These are phyloP conservation scores for Aspergillus neoniger DNA, from an alignment of 2,329 filamentous ascomycete genomes.

Conservation along the genomic window DNA sequence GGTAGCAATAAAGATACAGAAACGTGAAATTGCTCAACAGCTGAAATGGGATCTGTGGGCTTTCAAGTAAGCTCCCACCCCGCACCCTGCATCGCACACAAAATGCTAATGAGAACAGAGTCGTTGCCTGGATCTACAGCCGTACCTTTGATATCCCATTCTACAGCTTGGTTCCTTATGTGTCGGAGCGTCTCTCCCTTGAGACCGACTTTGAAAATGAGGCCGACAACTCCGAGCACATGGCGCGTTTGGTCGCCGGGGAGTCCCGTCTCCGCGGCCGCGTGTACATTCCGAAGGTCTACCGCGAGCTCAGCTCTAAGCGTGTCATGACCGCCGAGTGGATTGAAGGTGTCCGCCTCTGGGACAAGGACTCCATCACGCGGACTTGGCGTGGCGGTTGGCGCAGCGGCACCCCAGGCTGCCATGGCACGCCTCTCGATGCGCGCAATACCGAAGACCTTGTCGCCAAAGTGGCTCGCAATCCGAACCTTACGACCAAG, in stretches of 20 bases:
- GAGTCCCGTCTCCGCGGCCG: slow-evolving; percentile 76
- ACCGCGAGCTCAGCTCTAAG: slow-evolving; percentile 76
- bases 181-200: slow-evolving; percentile 84
- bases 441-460: slow-evolving; percentile 52
- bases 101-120: slow-evolving; percentile 49
- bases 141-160: slow-evolving; percentile 91
- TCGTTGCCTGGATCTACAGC: slow-evolving; percentile 79
- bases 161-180: slow-evolving; percentile 87
- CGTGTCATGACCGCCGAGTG: slow-evolving; percentile 93
- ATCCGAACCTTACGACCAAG: slow-evolving; percentile 43
- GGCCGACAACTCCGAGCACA: slow-evolving; percentile 80
- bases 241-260: slow-evolving; percentile 72
- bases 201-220: slow-evolving; percentile 96
- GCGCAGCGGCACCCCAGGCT: slow-evolving; percentile 75
- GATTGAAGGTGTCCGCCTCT: slow-evolving; percentile 91
- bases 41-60: slow-evolving; percentile 95
- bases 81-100: not conserved
- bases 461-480: slow-evolving; percentile 24
- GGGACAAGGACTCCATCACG: slow-evolving; percentile 84
- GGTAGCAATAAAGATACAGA: slow-evolving; percentile 95
- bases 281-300: slow-evolving; percentile 86
- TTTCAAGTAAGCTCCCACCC: slow-evolving; percentile 66
- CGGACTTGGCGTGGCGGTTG: slow-evolving; percentile 76
- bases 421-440: slow-evolving; percentile 66
- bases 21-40: slow-evolving; percentile 87